These are phyloP conservation scores for Aquilaria yunnanensis DNA, from an alignment of 345 rosid genomes.

Conservation along the genomic window DNA sequence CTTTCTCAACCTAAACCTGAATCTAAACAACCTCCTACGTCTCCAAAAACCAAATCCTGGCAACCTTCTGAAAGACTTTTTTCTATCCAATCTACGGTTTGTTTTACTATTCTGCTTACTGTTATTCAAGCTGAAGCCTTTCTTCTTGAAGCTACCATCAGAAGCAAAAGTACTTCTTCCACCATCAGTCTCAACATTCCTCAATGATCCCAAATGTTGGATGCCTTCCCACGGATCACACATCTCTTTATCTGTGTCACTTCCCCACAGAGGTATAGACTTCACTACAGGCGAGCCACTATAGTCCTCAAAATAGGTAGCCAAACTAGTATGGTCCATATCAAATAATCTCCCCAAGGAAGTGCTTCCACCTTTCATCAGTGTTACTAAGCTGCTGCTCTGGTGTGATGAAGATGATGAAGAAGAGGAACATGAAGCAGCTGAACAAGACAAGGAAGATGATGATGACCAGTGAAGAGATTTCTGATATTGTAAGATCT, in stretches of 20 bases:
- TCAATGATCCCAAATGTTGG: slow-evolving; percentile 10
- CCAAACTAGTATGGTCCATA: slow-evolving; percentile 47
- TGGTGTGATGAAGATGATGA: slow-evolving; percentile 16
- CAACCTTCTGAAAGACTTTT: slow-evolving; percentile 37
- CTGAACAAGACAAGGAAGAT: slow-evolving; percentile 18
- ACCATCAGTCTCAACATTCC: background rate
- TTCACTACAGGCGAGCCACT: slow-evolving; percentile 34
- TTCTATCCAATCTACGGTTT: slow-evolving; percentile 28
- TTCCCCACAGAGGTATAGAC: slow-evolving; percentile 41
- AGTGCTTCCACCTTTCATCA: slow-evolving; percentile 42
- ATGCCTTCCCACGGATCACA: slow-evolving; percentile 38
- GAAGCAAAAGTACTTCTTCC: slow-evolving; percentile 16
- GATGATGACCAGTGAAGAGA: slow-evolving; percentile 36
- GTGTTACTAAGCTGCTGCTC: slow-evolving; percentile 27
- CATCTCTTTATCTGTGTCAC: slow-evolving; percentile 25
- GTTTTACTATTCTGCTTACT: background rate
- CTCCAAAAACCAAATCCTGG: slow-evolving; percentile 36
- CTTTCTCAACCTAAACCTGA: slow-evolving; percentile 29
- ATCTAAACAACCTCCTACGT: slow-evolving; percentile 22
- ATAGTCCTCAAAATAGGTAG: slow-evolving; percentile 36
- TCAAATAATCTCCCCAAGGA: slow-evolving; percentile 43
- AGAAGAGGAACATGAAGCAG: slow-evolving; percentile 17
- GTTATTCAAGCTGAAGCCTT: slow-evolving; percentile 4
- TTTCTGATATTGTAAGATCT: slow-evolving; percentile 39
- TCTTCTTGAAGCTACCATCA: slow-evolving; percentile 19